Evolutionary conservation across 352 stramenopile genomes (phyloP), one percentile per base, ranked within the genome.

Genomic region (Phytopythium litorale): DNA sequence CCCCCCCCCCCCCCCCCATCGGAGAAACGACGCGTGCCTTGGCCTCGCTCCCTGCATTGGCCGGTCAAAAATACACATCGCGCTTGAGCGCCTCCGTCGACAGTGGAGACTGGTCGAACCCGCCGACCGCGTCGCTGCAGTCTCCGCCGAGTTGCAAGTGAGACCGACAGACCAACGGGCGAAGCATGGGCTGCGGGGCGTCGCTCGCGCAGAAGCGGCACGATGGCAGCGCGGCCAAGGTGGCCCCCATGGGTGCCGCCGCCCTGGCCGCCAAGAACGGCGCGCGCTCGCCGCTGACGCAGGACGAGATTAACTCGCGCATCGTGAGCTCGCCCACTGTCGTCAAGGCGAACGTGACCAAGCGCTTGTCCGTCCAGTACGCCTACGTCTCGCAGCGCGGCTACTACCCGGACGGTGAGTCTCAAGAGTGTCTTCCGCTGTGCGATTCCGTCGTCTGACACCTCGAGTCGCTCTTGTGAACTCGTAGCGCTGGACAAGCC

Each of bases 341-440:
- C 30, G 72, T 88, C 45, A 81, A 70, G 51, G 58, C 71, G 28
- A 88, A 84, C 63, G 71, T 94, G 58, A 88, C 80, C 3, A 52
- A 87, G 56, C 78, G 81, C 18, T 72, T 94, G 23, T 65, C 60
- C 19, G 77, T 97, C 33, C 73, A 95, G 69, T 98, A 98, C 72
- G 89, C 91, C 8, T 97, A 94, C 60, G 81, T 97, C n/a, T 97
- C 89, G 32, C 95, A 98, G 68, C 78, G 92, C 37, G 95, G 95
- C 16, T 98, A 98, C 64, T 98, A 98, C 76, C 94, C 94, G 7
- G 90, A 98, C 60, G 82, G 81, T 91, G 62, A 46, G 66, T 66
- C 30, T 18, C 8, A 45, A 7, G 13, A 35, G 11, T 5, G 16
- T 25, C n/a, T 5, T 13, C 2, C 18, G 1, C 18, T 19, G 11